Evolutionary conservation across 257 asterid species (phyloP), one percentile per base, ranked within the genome.

Genomic region (Oldenlandia corymbosa): DNA sequence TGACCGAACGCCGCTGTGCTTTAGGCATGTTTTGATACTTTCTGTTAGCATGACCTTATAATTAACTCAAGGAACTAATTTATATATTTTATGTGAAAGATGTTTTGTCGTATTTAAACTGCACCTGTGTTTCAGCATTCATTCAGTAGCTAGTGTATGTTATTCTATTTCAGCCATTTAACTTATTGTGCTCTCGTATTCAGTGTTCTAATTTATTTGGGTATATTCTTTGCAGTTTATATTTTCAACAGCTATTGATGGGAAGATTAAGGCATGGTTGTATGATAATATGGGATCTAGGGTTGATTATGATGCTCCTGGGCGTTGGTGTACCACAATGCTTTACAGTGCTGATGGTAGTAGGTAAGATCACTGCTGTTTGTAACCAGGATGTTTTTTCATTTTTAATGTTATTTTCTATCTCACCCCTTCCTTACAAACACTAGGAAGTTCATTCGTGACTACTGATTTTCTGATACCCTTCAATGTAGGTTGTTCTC

Each of bases 261-360:
- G 99, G 78, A 93, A 90, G 78, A 93, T 93, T 45, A 93, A 93
- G 80, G 99, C 97, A 42, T 93, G 99, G 99, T 84, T 93, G 53
- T 90, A 93, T 71, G 99, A 87, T 76, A 84, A 84, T 78, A 55
- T 85, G 90, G 99, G 99, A 66, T 93, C 99, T 41, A 78, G 99
- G 71, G 99, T 90, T 74, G 99, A 93, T 76, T 93, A 93, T 76
- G 94, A 87, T 85, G 97, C 99, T 73, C 99, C 99, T 53, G 99
- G 99, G 58, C 96, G 74, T 67, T 90, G 95, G 90, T 93, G 98
- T 68, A 88, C 98, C 66, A 83, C 95, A 58, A 88, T 92, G 98
- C 88, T 85, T 64, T 92, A 88, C 67, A 87, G 96, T 79, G 97
- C 97, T 62, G 99, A 93, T 79, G 99, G 99, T 61, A 85, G 94